phyloP scores from a whole-genome alignment of 352 stramenopile species.

The Pythium dissimile region DNA sequence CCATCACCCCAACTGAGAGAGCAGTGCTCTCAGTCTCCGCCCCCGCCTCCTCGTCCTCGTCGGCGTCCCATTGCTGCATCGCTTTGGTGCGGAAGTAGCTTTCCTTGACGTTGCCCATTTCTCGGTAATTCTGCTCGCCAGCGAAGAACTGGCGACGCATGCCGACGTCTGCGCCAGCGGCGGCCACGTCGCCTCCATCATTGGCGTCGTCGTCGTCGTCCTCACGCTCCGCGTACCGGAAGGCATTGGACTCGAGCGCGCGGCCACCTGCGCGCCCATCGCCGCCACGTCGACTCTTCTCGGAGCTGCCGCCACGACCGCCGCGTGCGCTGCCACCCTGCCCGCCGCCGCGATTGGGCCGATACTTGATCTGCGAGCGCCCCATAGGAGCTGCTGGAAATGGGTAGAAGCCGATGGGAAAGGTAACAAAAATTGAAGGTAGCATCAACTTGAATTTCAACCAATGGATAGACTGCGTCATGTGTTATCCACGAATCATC shows the following conservation, averaged over 20 bases:
- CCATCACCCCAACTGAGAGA: constrained; percentile 10
- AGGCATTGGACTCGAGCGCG: constrained; percentile 65
- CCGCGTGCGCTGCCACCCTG: constrained; percentile 13
- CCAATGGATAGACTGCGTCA: no score
- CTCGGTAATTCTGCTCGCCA: constrained; percentile 51
- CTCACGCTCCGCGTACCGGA: constrained; percentile 46
- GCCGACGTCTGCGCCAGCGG: neutral
- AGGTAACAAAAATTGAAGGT: neutral
- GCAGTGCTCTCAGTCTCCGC: constrained; percentile 12
- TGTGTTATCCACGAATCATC: no score
- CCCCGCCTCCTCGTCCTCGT: constrained; percentile 33
- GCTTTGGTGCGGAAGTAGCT: constrained; percentile 60
- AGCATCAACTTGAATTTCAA: no score
- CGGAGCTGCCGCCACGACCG: constrained; percentile 11
- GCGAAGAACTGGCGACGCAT: constrained; percentile 59
- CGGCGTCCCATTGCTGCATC: constrained; percentile 68
- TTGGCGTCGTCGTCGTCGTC: constrained; percentile 20
- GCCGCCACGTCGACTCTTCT: constrained; percentile 11
- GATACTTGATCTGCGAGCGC: constrained; percentile 67
- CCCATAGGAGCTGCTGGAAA: constrained; percentile 36
- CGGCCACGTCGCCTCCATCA: constrained; percentile 1
- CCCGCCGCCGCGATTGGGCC: constrained; percentile 48
- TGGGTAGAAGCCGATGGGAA: neutral
- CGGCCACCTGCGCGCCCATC: no score
- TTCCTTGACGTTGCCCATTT: constrained; percentile 27